Evolutionary conservation across 2,329 filamentous ascomycete species (phyloP).

Genomic region (Pseudopyricularia cyperi): DNA sequence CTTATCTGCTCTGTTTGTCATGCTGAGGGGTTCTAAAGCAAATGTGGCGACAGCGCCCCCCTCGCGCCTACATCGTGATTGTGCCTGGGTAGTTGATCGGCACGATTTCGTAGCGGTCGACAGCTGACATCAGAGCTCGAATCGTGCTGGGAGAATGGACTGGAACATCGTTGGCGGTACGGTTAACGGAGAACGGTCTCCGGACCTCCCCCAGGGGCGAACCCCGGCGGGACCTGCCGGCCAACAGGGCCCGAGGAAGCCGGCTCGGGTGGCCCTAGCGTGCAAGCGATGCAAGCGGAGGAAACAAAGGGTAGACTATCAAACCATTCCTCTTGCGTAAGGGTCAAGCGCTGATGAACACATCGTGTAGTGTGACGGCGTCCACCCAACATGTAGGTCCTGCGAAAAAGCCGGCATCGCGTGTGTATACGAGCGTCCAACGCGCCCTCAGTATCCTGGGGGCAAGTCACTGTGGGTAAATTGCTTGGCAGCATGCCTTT

Average conservation of each 20-base stretch:
- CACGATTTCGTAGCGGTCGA: background rate
- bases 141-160: background rate
- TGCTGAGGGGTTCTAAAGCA: no score
- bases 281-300: slow-evolving; percentile 14
- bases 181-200: background rate
- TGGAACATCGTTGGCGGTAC: background rate
- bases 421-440: slow-evolving; percentile 12
- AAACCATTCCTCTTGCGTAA: no score
- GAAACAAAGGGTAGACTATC: slow-evolving; percentile 11
- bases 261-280: slow-evolving; percentile 10
- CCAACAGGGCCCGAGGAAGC: slow-evolving; percentile 5
- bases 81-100: background rate
- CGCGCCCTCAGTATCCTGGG: slow-evolving; percentile 14
- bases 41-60: no score
- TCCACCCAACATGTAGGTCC: slow-evolving; percentile 11
- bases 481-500: background rate
- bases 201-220: background rate
- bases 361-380: slow-evolving; percentile 11
- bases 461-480: slow-evolving; percentile 12
- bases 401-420: slow-evolving; percentile 10
- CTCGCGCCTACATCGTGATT: background rate
- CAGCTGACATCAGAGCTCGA: background rate
- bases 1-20: no score
- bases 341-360: background rate
- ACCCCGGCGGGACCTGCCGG: background rate